phyloP scores from a whole-genome alignment of 2,329 filamentous ascomycete species.

The Scleromitrula shiraiana region DNA sequence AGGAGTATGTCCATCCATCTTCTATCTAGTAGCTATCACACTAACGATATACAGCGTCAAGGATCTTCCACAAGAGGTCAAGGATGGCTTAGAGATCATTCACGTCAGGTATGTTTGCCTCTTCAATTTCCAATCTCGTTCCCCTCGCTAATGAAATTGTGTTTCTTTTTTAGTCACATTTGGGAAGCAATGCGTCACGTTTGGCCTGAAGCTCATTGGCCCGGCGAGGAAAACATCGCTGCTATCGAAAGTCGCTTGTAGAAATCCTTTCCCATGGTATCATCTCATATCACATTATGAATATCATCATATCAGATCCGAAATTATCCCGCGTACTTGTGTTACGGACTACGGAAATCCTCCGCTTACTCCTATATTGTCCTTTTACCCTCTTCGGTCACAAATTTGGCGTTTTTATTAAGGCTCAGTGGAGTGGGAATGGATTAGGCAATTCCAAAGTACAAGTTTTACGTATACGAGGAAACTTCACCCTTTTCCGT shows the following conservation, averaged over 20 bases:
- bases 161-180: conserved; percentile 55
- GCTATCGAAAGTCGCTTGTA: conserved; percentile 74
- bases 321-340: conserved; percentile 2
- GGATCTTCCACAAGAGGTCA: conserved; percentile 85
- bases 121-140: neutral
- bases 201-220: conserved; percentile 87
- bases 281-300: neutral
- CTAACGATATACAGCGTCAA: conserved; percentile 43
- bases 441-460: no score
- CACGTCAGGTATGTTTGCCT: conserved; percentile 65
- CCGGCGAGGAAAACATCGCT: conserved; percentile 60
- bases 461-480: no score
- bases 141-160: conserved; percentile 3
- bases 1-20: conserved; percentile 46
- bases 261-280: no score
- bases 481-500: no score
- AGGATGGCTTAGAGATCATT: conserved; percentile 77
- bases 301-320: conserved; percentile 12
- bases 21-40: neutral
- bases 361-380: neutral
- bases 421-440: no score
- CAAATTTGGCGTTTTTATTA: no score
- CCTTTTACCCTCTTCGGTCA: neutral
- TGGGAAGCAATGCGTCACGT: conserved; percentile 89
- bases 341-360: neutral